A percentile compares a stretch with the other conserved stretches of the same genome.
Evolutionary conservation across 2,329 filamentous ascomycete species (phyloP).

Genomic region (Metarhizium humberi): DNA sequence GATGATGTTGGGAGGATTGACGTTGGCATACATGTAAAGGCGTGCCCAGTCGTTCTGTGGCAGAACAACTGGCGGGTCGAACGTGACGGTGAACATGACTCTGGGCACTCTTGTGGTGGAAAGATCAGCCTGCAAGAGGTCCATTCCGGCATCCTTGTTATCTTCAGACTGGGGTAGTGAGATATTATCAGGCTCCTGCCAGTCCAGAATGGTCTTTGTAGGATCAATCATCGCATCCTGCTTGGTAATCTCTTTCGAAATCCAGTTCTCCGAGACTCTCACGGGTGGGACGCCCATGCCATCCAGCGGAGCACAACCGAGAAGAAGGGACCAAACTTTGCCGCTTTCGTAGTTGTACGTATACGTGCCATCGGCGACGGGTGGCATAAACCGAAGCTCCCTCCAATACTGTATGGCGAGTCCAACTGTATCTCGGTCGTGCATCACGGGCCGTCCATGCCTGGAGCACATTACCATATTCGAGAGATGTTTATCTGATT

Average conservation of each 20-base stretch:
- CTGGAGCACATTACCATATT: conserved; percentile 57
- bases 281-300: conserved; percentile 46
- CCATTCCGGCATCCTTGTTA: conserved; percentile 40
- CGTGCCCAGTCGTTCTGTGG: conserved; percentile 55
- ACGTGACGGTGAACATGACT: conserved; percentile 64
- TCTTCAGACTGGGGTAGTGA: conserved; percentile 40
- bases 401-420: conserved; percentile 73
- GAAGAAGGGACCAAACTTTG: conserved; percentile 55
- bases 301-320: conserved; percentile 51
- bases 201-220: conserved; percentile 48
- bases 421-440: conserved; percentile 57
- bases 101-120: conserved; percentile 51
- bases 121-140: conserved; percentile 37
- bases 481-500: conserved; percentile 39
- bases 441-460: conserved; percentile 63
- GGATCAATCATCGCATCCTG: conserved; percentile 30
- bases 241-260: conserved; percentile 58
- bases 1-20: conserved; percentile 29
- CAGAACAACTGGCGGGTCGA: conserved; percentile 65
- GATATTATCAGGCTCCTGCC: conserved; percentile 62
- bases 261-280: conserved; percentile 65
- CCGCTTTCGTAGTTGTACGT: conserved; percentile 29
- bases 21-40: conserved; percentile 48
- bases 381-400: conserved; percentile 41
- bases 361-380: conserved; percentile 25